These are phyloP conservation scores for Penicillium roqueforti DNA, from an alignment of 495 filamentous ascomycete species.

Conservation along the genomic window DNA sequence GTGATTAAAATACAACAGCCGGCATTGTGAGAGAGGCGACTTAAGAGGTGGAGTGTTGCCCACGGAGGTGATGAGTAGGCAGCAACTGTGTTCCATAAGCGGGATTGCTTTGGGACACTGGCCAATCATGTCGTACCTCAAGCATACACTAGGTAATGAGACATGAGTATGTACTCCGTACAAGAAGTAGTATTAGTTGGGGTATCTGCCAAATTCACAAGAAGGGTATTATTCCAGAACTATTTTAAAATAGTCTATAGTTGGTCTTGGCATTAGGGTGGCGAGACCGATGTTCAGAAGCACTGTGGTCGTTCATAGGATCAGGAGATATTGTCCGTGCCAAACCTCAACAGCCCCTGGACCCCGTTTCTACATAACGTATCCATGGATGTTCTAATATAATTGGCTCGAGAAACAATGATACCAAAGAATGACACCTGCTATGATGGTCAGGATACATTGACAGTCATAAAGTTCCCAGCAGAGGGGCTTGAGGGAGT, in stretches of 20 bases:
- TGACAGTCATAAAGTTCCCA: background rate
- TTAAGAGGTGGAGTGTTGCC: background rate
- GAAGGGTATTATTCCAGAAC: background rate
- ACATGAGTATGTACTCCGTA: too few relatives aligned
- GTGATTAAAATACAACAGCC: background rate
- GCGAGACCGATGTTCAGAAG: background rate
- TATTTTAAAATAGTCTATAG: background rate
- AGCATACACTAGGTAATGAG: background rate
- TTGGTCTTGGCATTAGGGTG: background rate
- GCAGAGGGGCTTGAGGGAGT: background rate
- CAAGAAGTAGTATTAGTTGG: too few relatives aligned
- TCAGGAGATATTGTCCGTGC: background rate
- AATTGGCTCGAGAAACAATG: background rate
- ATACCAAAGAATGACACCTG: background rate
- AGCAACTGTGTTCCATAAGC: background rate
- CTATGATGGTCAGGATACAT: background rate
- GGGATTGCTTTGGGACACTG: background rate
- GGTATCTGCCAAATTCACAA: background rate
- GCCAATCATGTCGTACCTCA: background rate
- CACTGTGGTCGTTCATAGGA: background rate
- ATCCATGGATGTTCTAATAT: background rate
- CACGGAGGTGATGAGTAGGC: background rate
- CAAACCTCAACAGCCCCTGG: background rate
- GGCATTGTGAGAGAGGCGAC: too few relatives aligned
- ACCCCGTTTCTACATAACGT: background rate